Evolutionary conservation across 164 flowering plant genomes (phyloP).

Genomic region (Akebia trifoliata): DNA sequence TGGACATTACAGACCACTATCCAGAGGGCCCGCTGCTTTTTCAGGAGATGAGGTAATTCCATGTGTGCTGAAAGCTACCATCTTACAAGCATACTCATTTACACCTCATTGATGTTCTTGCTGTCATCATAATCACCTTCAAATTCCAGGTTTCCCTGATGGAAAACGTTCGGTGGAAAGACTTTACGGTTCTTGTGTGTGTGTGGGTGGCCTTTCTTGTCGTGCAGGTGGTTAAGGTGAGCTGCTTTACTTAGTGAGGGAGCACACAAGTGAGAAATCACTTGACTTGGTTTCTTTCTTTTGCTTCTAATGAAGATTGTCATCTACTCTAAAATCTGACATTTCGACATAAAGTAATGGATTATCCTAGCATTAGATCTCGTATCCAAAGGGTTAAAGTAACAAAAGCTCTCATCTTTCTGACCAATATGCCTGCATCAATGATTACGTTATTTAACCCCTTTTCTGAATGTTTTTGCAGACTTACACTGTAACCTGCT

Average conservation of each 20-base stretch:
- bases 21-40: slow-evolving; percentile 32
- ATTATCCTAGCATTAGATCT: neutral
- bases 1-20: slow-evolving; percentile 36
- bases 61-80: neutral
- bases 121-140: neutral
- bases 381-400: neutral
- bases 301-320: neutral
- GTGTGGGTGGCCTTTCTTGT: slow-evolving; percentile 70
- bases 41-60: slow-evolving; percentile 35
- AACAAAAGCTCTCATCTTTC: no score
- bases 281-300: neutral
- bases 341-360: neutral
- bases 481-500: slow-evolving; percentile 52
- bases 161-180: slow-evolving; percentile 58
- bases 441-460: no score
- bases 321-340: neutral
- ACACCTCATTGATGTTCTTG: neutral
- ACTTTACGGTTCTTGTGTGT: slow-evolving; percentile 40
- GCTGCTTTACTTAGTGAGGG: neutral
- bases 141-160: slow-evolving; percentile 43
- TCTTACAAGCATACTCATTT: neutral
- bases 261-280: neutral
- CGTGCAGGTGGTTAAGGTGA: slow-evolving; percentile 58
- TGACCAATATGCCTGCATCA: no score
- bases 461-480: slow-evolving; percentile 28